A percentile compares a stretch with the other conserved stretches of the same genome.
These are phyloP conservation scores for Cryptosporidium bovis DNA, from an alignment of 169 alveolate genomes.

Conservation along the genomic window DNA sequence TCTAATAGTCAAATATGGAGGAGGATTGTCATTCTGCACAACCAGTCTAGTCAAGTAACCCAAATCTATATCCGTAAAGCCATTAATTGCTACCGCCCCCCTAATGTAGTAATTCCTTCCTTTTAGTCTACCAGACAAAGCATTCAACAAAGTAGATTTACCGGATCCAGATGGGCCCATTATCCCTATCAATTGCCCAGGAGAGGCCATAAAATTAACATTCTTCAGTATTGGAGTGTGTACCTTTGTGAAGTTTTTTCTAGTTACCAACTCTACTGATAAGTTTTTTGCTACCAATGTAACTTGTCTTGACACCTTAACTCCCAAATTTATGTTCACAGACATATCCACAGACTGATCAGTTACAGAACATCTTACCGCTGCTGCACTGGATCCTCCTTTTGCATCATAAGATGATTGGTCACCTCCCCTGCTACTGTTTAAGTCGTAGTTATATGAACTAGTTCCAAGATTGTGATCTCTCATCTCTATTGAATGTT, in stretches of 20 bases:
- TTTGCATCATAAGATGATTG: constrained; percentile 57
- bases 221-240: constrained; percentile 24
- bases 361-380: constrained; percentile 58
- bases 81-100: constrained; percentile 58
- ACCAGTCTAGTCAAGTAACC: constrained; percentile 74
- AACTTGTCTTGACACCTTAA: constrained; percentile 46
- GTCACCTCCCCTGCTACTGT: constrained; percentile 42
- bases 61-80: constrained; percentile 65
- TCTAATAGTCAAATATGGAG: constrained; percentile 78
- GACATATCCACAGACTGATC: constrained; percentile 69
- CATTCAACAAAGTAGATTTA: constrained; percentile 68
- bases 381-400: constrained; percentile 74
- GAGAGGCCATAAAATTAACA: constrained; percentile 73
- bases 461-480: constrained; percentile 6
- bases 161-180: constrained; percentile 77
- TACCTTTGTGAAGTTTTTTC: constrained; percentile 2
- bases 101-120: constrained; percentile 45
- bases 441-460: constrained; percentile 4
- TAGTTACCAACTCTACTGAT: constrained; percentile 3
- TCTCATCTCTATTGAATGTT: constrained; percentile 19
- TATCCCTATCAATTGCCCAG: constrained; percentile 76
- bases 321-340: constrained; percentile 30
- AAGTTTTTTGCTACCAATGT: constrained; percentile 54
- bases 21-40: constrained; percentile 77
- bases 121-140: constrained; percentile 74